Percentiles rank a stretch among this genome's conserved stretches.
Evolutionary conservation across 768 basidiomycete genomes (phyloP).

Genomic region (Pholiota microspora): DNA sequence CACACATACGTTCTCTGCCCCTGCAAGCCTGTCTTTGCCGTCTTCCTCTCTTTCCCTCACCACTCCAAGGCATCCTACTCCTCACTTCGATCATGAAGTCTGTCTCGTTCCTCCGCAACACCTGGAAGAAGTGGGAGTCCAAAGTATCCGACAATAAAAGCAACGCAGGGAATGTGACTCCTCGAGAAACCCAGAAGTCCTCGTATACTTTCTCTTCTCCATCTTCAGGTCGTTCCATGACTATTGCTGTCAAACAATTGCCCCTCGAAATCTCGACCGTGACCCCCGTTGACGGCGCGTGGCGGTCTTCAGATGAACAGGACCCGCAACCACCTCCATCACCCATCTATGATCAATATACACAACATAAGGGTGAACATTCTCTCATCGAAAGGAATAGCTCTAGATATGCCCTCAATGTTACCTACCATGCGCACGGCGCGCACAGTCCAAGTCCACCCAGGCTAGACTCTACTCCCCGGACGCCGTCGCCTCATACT

Average conservation of each 20-base stretch:
- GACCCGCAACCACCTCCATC: conserved; percentile 12
- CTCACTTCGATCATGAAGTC: conserved; percentile 32
- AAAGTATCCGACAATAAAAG: conserved; percentile 20
- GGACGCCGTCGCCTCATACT: not conserved
- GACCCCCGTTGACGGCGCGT: conserved; percentile 15
- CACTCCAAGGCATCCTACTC: conserved; percentile 2
- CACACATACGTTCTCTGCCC: conserved; percentile 12
- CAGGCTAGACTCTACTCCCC: not conserved
- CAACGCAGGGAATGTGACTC: conserved; percentile 4
- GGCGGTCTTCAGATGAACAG: conserved; percentile 7
- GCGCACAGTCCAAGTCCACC: not conserved
- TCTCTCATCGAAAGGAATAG: conserved; percentile 5
- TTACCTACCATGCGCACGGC: conserved; percentile 4
- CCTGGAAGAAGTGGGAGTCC: conserved; percentile 36
- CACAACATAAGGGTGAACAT: conserved; percentile 5
- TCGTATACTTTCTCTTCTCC: conserved; percentile 8
- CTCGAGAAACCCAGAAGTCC: conserved; percentile 10
- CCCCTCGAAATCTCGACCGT: conserved; percentile 12
- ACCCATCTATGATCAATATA: conserved; percentile 13
- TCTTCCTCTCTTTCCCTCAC: conserved; percentile 5
- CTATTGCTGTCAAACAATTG: conserved; percentile 14
- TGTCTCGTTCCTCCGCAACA: conserved; percentile 35
- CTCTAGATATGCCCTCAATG: conserved; percentile 9
- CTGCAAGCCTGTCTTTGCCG: conserved; percentile 1
- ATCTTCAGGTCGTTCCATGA: conserved; percentile 14